phyloP scores from a whole-genome alignment of 768 basidiomycete genomes.

The Fistulinella prunicolor region DNA sequence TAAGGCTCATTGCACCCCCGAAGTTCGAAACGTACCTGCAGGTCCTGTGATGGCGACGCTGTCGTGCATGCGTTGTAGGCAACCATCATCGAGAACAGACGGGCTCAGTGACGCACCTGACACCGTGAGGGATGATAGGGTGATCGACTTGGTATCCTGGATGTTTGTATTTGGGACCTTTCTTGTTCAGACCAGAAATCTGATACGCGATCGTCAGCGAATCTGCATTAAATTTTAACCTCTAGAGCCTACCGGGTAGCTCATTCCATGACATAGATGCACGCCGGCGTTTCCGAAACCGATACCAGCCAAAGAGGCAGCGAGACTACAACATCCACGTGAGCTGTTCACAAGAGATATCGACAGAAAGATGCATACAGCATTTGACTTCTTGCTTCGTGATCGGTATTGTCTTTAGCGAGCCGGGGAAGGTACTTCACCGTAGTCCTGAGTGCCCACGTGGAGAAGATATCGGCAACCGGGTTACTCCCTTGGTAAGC shows the following conservation, averaged over 20 bases:
- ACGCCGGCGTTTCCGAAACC: conserved; percentile 95
- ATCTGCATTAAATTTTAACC: not conserved
- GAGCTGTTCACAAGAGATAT: not conserved
- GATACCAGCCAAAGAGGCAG: conserved; percentile 92
- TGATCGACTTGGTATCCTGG: conserved; percentile 81
- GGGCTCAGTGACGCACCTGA: conserved; percentile 46
- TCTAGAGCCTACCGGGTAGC: conserved; percentile 63
- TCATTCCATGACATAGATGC: conserved; percentile 87
- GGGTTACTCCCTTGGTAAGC: conserved; percentile 94
- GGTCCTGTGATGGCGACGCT: conserved; percentile 89
- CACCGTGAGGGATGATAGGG: conserved; percentile 92
- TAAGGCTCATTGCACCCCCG: not conserved
- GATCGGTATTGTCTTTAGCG: conserved; percentile 72
- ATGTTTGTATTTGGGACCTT: conserved; percentile 88
- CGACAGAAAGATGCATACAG: conserved; percentile 53
- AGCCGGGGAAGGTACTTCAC: conserved; percentile 87
- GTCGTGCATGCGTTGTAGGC: conserved; percentile 7
- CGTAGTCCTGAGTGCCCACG: conserved; percentile 89
- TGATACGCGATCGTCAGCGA: conserved; percentile 26
- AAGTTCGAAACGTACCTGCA: conserved; percentile 48
- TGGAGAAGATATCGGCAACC: conserved; percentile 92
- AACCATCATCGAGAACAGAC: not conserved
- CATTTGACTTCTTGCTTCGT: conserved; percentile 88
- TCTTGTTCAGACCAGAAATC: conserved; percentile 95
- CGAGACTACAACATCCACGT: conserved; percentile 51